These are phyloP conservation scores for Akanthomyces muscarius DNA, from an alignment of 2,329 filamentous ascomycete species.

Conservation along the genomic window DNA sequence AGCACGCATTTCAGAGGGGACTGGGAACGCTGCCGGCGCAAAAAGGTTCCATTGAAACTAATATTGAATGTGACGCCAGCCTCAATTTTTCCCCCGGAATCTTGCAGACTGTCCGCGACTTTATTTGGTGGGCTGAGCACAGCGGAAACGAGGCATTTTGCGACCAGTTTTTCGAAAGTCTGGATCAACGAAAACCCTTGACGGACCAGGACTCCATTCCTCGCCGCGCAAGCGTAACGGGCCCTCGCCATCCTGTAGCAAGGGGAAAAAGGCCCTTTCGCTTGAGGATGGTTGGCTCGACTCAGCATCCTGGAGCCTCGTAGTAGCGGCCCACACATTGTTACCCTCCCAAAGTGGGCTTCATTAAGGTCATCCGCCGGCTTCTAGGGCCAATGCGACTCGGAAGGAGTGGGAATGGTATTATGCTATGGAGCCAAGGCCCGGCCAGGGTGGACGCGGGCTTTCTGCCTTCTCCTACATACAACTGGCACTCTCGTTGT, in stretches of 20 bases:
- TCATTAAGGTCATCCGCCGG: conserved; percentile 5
- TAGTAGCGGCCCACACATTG: conserved; percentile 4
- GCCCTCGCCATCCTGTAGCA: not conserved
- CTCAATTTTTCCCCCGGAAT: conserved; percentile 5
- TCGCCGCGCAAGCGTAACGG: conserved; percentile 4
- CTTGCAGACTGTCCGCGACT: not conserved
- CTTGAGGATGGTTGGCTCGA: not conserved
- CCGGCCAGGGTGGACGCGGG: conserved; percentile 1
- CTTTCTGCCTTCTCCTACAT: not conserved
- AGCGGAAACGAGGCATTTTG: conserved; percentile 13
- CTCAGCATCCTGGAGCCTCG: not conserved
- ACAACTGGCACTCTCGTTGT: not conserved
- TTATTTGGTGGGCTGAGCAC: conserved; percentile 8
- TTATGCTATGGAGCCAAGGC: not conserved
- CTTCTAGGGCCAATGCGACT: not conserved
- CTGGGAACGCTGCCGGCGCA: not conserved
- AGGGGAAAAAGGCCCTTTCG: not conserved
- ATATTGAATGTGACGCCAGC: not conserved
- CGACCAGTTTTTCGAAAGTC: not conserved
- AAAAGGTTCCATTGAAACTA: not conserved
- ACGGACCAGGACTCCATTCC: not conserved
- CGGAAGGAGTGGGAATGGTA: not conserved
- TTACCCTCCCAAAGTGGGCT: conserved; percentile 4
- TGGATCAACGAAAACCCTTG: not conserved
- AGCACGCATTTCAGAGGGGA: not conserved